Base-by-base conservation (phyloP, 192 early-diverging fungal species). In the Coemansia sp. region DNA sequence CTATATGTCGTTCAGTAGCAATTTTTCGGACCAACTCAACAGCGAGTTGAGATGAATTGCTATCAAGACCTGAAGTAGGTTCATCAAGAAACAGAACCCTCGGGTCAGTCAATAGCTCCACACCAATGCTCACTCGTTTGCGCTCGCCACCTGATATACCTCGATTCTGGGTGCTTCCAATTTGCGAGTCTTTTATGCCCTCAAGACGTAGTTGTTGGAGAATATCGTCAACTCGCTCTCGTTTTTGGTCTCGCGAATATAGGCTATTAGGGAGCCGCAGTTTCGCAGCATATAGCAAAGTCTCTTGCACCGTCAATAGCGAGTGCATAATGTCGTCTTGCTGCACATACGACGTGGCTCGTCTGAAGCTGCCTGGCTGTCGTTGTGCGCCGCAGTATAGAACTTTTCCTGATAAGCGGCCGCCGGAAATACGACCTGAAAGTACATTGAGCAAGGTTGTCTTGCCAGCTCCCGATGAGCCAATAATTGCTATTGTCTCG, bases 391-490 rank as follows among this genome's bases (percentile, higher is more conserved):
- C 88, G 23, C 84, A 80, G 32, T 84, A 85, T 42, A 82, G 69
- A 31, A 90, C 72, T 11, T 73, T 64, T 9, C 90, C 88, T 0
- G 86, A 76, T 15, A 88, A 66, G n/a, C 67, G 44, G 32, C 88
- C 88, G 11, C 80, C 85, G 45, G 84, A 82, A n/a, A 86, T 78
- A 29, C 90, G 91, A 0, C 88, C 89, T 8, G 90, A 90, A n/a
- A 94, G 74, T n/a, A 92, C 84, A 75, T 94, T 92, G 12, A 98
- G 76, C 27, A 95, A 68, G 5, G 91, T 94, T 10, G 94, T 90
- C 80, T 95, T 97, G 21, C 95, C 96, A 6, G 95, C 93, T 11
- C 95, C 95, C 32, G 89, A 91, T 0, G 94, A 93, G 5, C 95
- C 97, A 86, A 97, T 97, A 15, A 99, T 92, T 1, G 93, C 94